Evolutionary conservation across 1,139 yeast genomes (phyloP).

Genomic region (Pneumocystis murina): DNA sequence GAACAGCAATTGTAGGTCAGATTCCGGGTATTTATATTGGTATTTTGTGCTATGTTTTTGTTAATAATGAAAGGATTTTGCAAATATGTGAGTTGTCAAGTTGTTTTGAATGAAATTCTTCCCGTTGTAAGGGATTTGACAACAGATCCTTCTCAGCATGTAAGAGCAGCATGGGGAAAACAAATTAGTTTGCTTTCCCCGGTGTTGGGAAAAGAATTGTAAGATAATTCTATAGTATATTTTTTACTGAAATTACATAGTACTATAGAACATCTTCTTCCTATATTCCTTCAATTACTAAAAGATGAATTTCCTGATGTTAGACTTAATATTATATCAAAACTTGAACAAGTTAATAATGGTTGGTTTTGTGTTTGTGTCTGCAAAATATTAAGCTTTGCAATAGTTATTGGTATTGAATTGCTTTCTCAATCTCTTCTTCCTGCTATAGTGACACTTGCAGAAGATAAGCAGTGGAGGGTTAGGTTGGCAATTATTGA

Average conservation of each 20-base stretch:
- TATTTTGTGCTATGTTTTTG: slow-evolving; percentile 27
- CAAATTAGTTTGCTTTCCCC: slow-evolving; percentile 82
- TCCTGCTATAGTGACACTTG: slow-evolving; percentile 92
- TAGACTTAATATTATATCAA: slow-evolving; percentile 81
- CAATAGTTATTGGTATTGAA: slow-evolving; percentile 71
- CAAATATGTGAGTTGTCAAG: slow-evolving; percentile 26
- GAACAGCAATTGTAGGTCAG: slow-evolving; percentile 87
- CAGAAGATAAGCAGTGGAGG: slow-evolving; percentile 95
- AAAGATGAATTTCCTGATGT: slow-evolving; percentile 97
- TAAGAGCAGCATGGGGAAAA: slow-evolving; percentile 80
- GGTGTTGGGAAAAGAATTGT: slow-evolving; percentile 57
- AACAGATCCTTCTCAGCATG: slow-evolving; percentile 83
- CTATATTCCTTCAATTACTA: slow-evolving; percentile 81
- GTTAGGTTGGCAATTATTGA: slow-evolving; percentile 94
- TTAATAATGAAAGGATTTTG: slow-evolving; percentile 23
- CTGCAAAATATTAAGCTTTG: not conserved
- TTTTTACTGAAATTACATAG: slow-evolving; percentile 16
- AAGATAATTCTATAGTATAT: not conserved
- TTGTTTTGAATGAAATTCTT: slow-evolving; percentile 53
- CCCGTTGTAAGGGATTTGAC: slow-evolving; percentile 76
- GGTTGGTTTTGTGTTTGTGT: not conserved
- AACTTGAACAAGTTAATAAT: slow-evolving; percentile 79
- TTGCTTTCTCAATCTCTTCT: slow-evolving; percentile 69
- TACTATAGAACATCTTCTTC: slow-evolving; percentile 69
- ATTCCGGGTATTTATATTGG: slow-evolving; percentile 52